Evolutionary conservation across 75 land plant species (phyloP).

Genomic region (Chamaecyparis obtusa): DNA sequence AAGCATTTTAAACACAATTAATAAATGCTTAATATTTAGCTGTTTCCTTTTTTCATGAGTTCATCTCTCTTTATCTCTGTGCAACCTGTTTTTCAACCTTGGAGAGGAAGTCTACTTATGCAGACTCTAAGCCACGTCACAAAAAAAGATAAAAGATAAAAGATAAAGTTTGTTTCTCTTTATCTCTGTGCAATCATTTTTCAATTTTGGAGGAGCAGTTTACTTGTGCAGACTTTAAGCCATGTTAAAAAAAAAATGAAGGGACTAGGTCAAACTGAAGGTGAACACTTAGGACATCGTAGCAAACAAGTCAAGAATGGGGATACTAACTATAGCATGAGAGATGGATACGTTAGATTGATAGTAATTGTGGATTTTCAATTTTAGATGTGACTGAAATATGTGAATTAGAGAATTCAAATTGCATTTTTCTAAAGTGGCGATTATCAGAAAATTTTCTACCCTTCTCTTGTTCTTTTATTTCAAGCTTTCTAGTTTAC

Average conservation of each 20-base stretch:
- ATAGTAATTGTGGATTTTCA: not conserved
- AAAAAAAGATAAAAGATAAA: no score
- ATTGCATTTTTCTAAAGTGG: not conserved
- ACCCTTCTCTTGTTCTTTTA: constrained; percentile 1
- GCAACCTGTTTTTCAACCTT: not conserved
- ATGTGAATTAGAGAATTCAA: not conserved
- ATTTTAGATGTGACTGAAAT: not conserved
- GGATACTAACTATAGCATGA: not conserved
- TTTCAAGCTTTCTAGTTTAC: not conserved
- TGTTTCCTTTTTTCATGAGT: no score
- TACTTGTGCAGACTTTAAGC: not conserved
- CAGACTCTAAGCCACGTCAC: not conserved
- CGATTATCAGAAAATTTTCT: not conserved
- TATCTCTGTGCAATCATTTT: not conserved
- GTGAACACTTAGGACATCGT: not conserved
- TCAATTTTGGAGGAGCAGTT: not conserved
- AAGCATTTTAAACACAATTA: no score
- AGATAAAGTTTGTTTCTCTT: no score
- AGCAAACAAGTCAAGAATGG: not conserved
- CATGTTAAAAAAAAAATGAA: not conserved
- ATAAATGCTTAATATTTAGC: no score
- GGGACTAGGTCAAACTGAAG: not conserved
- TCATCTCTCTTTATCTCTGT: not conserved
- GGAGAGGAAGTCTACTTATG: not conserved
- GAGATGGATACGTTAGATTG: not conserved